A percentile compares a stretch with the other conserved stretches of the same genome.
Evolutionary conservation across 140 eudicot genomes (phyloP).

Genomic region (Bidens hawaiensis): DNA sequence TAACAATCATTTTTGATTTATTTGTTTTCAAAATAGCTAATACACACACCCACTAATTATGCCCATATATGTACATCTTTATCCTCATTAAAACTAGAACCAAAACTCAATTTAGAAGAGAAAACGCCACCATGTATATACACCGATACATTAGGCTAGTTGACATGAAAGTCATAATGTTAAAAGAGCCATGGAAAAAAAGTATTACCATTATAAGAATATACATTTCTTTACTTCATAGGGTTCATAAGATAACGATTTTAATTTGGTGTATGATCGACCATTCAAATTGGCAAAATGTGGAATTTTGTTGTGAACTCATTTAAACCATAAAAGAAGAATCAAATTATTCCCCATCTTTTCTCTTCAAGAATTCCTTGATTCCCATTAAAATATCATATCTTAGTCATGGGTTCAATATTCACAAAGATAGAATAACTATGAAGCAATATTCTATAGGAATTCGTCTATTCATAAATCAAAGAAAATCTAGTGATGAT

Average conservation of each 20-base stretch:
- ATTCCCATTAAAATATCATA: conserved; percentile 18
- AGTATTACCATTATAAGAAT: not conserved
- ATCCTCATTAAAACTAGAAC: no score
- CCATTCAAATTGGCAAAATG: conserved; percentile 19
- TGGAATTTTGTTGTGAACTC: not conserved
- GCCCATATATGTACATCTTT: no score
- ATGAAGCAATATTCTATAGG: conserved; percentile 1
- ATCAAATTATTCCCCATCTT: conserved; percentile 13
- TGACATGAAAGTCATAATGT: not conserved
- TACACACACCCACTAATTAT: no score
- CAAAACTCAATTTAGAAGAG: no score
- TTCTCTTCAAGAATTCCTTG: conserved; percentile 16
- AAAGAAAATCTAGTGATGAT: conserved; percentile 3
- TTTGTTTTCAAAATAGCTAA: no score
- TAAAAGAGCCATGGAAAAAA: not conserved
- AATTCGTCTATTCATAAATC: not conserved
- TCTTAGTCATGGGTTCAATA: conserved; percentile 12
- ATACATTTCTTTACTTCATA: not conserved
- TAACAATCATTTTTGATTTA: no score
- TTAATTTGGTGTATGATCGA: not conserved
- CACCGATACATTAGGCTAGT: no score
- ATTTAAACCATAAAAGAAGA: conserved; percentile 23
- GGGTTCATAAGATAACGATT: not conserved
- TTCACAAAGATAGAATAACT: not conserved
- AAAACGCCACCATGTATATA: no score